Evolutionary conservation across 306 rosid genomes (phyloP), one percentile per base, ranked within the genome.

Genomic region (Pyrus betulifolia): DNA sequence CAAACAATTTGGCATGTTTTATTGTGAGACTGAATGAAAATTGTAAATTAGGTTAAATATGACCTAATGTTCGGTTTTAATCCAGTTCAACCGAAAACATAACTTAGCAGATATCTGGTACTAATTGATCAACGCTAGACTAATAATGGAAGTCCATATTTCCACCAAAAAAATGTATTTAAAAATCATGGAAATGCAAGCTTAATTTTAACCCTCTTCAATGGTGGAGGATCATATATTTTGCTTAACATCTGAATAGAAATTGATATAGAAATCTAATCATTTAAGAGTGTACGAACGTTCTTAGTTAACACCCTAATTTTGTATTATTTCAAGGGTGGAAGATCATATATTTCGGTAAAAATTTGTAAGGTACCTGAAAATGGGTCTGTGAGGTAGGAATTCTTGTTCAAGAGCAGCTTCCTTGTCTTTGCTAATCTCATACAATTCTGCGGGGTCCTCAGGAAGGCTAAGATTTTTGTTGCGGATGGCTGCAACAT

Each of bases 401-500:
- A 89, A 90, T 51, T 92, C 97, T 52, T 22, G 82, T 73, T 87
- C 92, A 69, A 62, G 4, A 28, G 75, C 72, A 79, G 90, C 91
- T 89, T 90, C 92, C 72, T 90, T 88, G 86, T 89, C 95, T 15
- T 31, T 61, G 19, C 70, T 85, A 44, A 87, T 83, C 89, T 95
- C 97, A 22, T 90, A 95, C 35, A 95, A 87, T 38, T 90, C 77
- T 70, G 82, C 45, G 67, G 86, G 84, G 74, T 92, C 90, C 75
- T 87, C 87, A 11, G 98, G 96, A 69, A 95, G 89, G 31, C 76
- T 77, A 46, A 92, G 93, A 45, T 88, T 90, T 82, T 89, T 86
- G 70, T 95, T 92, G 38, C 89, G 92, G 67, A 89, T 72, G 68
- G 98, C 97, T 31, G 96, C 97, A 33, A 89, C 91, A 10, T 86